A percentile compares a stretch with the other conserved stretches of the same genome.
These are phyloP conservation scores for Cicer yamashitae DNA, from an alignment of 306 rosid genomes.

Conservation along the genomic window DNA sequence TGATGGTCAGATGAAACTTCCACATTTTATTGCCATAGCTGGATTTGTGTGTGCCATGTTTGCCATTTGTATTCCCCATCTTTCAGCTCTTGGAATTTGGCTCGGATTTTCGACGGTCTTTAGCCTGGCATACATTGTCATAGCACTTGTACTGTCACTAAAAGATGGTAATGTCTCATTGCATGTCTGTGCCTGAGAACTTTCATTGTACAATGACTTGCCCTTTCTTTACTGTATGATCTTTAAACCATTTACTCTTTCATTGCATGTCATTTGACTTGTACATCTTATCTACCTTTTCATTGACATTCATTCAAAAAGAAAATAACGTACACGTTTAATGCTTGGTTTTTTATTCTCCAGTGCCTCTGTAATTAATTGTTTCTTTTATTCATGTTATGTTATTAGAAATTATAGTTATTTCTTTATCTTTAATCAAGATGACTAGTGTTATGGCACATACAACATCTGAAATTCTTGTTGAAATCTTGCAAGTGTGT, in stretches of 20 bases:
- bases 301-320: not conserved
- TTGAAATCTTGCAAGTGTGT: constrained; percentile 6
- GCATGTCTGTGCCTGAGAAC: not conserved
- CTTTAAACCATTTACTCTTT: constrained; percentile 12
- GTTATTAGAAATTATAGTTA: constrained; percentile 1
- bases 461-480: not conserved
- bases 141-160: constrained; percentile 66
- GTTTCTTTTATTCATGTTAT: constrained; percentile 8
- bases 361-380: not conserved
- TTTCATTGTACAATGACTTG: constrained; percentile 7
- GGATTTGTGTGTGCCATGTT: constrained; percentile 83
- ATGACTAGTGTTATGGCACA: constrained; percentile 2
- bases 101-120: constrained; percentile 85
- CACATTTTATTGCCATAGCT: constrained; percentile 74
- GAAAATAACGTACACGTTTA: not conserved
- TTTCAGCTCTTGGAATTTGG: constrained; percentile 93
- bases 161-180: constrained; percentile 70
- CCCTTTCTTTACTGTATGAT: not conserved
- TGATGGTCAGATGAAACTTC: constrained; percentile 75
- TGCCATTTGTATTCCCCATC: constrained; percentile 90
- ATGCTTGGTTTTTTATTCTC: constrained; percentile 28
- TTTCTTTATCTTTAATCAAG: not conserved
- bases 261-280: not conserved
- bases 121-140: constrained; percentile 68
- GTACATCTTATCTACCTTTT: constrained; percentile 8